Evolutionary conservation across 805 yeast species (phyloP).

Genomic region (Saturnispora silvae): DNA sequence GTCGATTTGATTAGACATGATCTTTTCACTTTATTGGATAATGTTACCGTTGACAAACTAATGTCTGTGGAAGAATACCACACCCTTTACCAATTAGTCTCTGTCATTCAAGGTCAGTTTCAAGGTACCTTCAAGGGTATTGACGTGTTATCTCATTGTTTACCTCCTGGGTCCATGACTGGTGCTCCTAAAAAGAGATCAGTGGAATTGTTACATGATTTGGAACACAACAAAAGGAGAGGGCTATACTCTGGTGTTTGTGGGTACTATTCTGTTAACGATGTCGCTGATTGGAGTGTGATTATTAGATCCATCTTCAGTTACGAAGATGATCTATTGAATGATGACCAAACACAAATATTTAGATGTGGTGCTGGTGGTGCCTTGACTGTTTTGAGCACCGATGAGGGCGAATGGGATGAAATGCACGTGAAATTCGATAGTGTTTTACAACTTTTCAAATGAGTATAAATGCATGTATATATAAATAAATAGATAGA

Average conservation of each 20-base stretch:
- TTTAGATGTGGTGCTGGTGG: slow-evolving; percentile 99
- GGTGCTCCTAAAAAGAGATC: slow-evolving; percentile 97
- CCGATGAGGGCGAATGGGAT: slow-evolving; percentile 78
- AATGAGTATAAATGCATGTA: slow-evolving; percentile 1
- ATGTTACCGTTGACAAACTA: slow-evolving; percentile 63
- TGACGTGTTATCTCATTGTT: slow-evolving; percentile 63
- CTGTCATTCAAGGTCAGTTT: slow-evolving; percentile 68
- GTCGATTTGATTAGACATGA: slow-evolving; percentile 94
- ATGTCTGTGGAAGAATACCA: slow-evolving; percentile 91
- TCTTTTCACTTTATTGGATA: slow-evolving; percentile 51
- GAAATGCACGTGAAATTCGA: slow-evolving; percentile 78
- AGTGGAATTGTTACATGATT: slow-evolving; percentile 61
- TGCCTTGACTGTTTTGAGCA: slow-evolving; percentile 84
- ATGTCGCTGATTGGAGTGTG: slow-evolving; percentile 92
- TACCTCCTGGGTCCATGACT: slow-evolving; percentile 99
- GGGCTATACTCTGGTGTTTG: slow-evolving; percentile 92
- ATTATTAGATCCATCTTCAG: slow-evolving; percentile 75
- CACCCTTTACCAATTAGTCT: slow-evolving; percentile 85
- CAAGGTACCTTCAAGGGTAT: slow-evolving; percentile 45
- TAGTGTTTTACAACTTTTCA: slow-evolving; percentile 69
- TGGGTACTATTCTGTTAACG: slow-evolving; percentile 89
- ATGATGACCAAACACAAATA: slow-evolving; percentile 16
- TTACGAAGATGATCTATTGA: slow-evolving; percentile 38
- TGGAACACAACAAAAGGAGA: slow-evolving; percentile 50
- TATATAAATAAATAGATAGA: background rate